Conservation (phyloP, 1,139 yeast genomes). For the Yamadazyma songkhlaensis region DNA sequence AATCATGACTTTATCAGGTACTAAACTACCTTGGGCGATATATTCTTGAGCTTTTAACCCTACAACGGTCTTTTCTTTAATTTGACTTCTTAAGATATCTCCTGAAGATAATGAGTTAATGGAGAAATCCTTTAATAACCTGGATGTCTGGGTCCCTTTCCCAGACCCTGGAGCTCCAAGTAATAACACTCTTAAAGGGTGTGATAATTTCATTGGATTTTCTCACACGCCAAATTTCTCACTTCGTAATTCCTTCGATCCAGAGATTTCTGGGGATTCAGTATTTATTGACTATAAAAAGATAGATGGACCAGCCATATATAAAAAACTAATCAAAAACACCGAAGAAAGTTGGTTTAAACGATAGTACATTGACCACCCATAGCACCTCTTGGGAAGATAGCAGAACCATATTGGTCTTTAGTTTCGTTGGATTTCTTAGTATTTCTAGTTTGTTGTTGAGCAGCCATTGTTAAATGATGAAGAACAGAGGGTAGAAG, state of each 20-base stretch:
- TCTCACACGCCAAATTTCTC: background rate
- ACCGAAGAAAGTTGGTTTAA: background rate
- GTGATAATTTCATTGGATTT: slow-evolving; percentile 4
- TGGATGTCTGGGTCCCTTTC: slow-evolving; percentile 82
- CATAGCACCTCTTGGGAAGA: slow-evolving; percentile 6
- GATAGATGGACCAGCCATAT: background rate
- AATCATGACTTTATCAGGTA: slow-evolving; percentile 74
- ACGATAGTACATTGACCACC: slow-evolving; percentile 12
- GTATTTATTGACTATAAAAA: background rate
- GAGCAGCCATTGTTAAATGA: slow-evolving; percentile 13
- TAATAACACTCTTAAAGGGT: slow-evolving; percentile 64
- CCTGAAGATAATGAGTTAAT: slow-evolving; percentile 72
- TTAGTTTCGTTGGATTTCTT: slow-evolving; percentile 11
- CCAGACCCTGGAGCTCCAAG: slow-evolving; percentile 96
- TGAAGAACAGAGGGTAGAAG: too few relatives aligned
- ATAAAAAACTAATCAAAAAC: background rate
- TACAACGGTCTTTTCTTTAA: slow-evolving; percentile 49
- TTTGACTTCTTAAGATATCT: slow-evolving; percentile 71
- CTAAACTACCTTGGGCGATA: slow-evolving; percentile 61
- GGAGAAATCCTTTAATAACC: slow-evolving; percentile 52
- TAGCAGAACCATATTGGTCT: slow-evolving; percentile 9
- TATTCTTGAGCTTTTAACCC: slow-evolving; percentile 58
- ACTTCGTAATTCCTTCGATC: too few relatives aligned
- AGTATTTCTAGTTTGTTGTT: slow-evolving; percentile 8
- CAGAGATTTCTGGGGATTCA: background rate